Percentiles rank a stretch among this genome's conserved stretches.
phyloP scores from a whole-genome alignment of 805 yeast genomes.

The Hanseniaspora occidentalis region DNA sequence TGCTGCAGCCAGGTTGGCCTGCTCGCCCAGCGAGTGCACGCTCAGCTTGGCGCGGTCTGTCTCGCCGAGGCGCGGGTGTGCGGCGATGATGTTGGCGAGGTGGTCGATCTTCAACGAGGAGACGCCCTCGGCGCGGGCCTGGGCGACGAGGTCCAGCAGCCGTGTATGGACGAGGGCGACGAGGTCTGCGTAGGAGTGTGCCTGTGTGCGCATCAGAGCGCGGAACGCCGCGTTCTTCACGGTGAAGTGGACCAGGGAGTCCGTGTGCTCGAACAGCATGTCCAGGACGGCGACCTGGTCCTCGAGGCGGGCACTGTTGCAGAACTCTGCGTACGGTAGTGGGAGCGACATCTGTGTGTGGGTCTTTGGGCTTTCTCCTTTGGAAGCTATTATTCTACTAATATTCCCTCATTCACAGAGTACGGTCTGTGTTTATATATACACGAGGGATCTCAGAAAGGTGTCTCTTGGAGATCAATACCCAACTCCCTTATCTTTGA shows the following conservation, averaged over 20 bases:
- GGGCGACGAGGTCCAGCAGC: slow-evolving; percentile 24
- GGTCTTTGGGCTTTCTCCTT: not conserved
- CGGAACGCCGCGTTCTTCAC: slow-evolving; percentile 7
- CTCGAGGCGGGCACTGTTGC: slow-evolving; percentile 3
- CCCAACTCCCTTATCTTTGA: no score
- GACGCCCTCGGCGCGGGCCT: slow-evolving; percentile 17
- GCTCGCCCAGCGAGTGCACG: slow-evolving; percentile 59
- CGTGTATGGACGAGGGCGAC: slow-evolving; percentile 33
- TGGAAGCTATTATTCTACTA: no score
- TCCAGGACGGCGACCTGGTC: slow-evolving; percentile 10
- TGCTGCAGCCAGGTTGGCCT: slow-evolving; percentile 43
- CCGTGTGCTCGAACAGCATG: slow-evolving; percentile 14
- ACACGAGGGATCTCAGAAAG: no score
- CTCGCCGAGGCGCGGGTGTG: slow-evolving; percentile 85
- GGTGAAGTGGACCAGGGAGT: slow-evolving; percentile 11
- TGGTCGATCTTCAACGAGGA: slow-evolving; percentile 13
- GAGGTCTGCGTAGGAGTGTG: slow-evolving; percentile 25
- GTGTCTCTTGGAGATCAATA: no score
- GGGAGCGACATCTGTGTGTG: not conserved
- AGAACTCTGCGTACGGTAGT: slow-evolving; percentile 4
- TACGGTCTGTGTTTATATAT: no score
- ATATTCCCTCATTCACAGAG: no score
- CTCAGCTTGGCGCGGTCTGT: slow-evolving; percentile 29
- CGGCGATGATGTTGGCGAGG: slow-evolving; percentile 54
- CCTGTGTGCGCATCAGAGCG: slow-evolving; percentile 1